Percentiles rank a stretch among this genome's conserved stretches.
phyloP scores from a whole-genome alignment of 2,329 filamentous ascomycete species.

The Hypomyces perniciosus region DNA sequence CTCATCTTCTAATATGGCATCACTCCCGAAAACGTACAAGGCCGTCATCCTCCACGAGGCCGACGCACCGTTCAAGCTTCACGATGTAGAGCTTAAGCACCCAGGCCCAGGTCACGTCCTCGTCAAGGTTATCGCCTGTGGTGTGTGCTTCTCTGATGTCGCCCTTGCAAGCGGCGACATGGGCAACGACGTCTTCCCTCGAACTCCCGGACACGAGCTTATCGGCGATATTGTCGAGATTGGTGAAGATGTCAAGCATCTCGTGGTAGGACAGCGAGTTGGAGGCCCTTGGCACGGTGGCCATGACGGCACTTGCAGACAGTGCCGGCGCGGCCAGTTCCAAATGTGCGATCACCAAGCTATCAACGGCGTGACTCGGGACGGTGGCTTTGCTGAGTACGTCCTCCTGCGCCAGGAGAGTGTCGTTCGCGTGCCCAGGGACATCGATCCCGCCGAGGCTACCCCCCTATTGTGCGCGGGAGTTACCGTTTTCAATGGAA shows the following conservation, averaged over 20 bases:
- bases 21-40: conserved; percentile 61
- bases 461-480: conserved; percentile 60
- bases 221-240: conserved; percentile 59
- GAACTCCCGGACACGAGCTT: conserved; percentile 63
- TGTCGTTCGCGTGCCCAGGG: conserved; percentile 47
- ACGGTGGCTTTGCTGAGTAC: conserved; percentile 67
- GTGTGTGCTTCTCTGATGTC: conserved; percentile 62
- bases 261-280: conserved; percentile 57
- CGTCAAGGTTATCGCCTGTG: conserved; percentile 65
- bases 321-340: conserved; percentile 57
- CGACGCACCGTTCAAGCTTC: conserved; percentile 48
- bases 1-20: conserved; percentile 17
- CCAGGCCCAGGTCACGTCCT: conserved; percentile 56
- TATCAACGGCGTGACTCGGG: conserved; percentile 59
- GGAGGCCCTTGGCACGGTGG: conserved; percentile 46
- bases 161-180: conserved; percentile 42
- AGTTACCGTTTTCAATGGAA: conserved; percentile 57
- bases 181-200: conserved; percentile 47
- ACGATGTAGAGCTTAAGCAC: conserved; percentile 51
- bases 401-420: conserved; percentile 55
- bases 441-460: conserved; percentile 45
- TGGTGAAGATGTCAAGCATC: conserved; percentile 47
- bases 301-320: conserved; percentile 54
- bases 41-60: conserved; percentile 54
- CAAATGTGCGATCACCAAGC: conserved; percentile 60